phyloP scores from a whole-genome alignment of 306 rosid species.

The Quercus mongolica region DNA sequence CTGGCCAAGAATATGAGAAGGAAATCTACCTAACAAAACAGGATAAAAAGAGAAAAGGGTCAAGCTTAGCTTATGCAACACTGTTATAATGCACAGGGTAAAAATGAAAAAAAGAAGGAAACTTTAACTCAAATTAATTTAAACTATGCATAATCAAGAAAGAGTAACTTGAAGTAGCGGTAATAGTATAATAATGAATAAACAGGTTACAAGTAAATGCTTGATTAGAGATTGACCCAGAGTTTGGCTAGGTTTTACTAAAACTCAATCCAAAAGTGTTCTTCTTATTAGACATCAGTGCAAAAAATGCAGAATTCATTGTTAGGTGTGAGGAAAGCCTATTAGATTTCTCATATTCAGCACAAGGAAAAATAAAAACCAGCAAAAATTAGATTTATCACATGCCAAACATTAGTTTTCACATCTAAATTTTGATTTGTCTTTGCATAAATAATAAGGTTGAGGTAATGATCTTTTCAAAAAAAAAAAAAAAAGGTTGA shows the following conservation, averaged over 20 bases:
- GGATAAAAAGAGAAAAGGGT: neutral
- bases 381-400: neutral
- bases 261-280: neutral
- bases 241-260: slow-evolving; percentile 3
- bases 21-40: too few relatives aligned
- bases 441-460: too few relatives aligned
- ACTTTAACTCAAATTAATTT: neutral
- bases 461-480: too few relatives aligned
- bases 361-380: too few relatives aligned
- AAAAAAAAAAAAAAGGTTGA: too few relatives aligned
- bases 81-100: neutral
- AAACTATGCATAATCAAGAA: neutral
- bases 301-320: neutral
- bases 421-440: too few relatives aligned
- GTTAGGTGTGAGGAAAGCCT: neutral
- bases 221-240: neutral
- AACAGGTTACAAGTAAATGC: neutral
- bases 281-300: neutral
- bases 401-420: too few relatives aligned
- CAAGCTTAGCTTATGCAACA: neutral
- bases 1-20: too few relatives aligned
- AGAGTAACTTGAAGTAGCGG: neutral
- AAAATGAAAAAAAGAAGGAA: neutral
- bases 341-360: neutral
- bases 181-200: slow-evolving; percentile 7